Conservation (phyloP, 179 eudicot species). For the Beta lomatogona region DNA sequence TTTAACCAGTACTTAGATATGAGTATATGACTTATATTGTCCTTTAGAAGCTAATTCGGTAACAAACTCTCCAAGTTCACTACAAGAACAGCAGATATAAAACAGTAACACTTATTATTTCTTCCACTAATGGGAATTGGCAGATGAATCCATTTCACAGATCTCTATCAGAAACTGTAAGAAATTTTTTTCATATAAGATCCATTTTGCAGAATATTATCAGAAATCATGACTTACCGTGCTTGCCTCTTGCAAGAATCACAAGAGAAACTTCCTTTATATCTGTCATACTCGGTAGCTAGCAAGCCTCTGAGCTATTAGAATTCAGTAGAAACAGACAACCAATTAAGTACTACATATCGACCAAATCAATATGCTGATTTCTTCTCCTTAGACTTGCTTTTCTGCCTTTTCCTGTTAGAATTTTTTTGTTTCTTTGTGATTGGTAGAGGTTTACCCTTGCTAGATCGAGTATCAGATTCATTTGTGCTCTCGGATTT, state of each 20-base stretch:
- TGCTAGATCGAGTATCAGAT: neutral
- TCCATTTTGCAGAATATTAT: neutral
- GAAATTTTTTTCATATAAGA: neutral
- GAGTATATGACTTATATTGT: too few species aligned
- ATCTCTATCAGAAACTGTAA: neutral
- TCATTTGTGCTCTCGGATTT: neutral
- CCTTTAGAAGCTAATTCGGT: too few species aligned
- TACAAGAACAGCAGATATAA: too few species aligned
- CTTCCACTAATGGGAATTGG: too few species aligned
- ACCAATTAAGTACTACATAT: too few species aligned
- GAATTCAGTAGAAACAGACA: too few species aligned
- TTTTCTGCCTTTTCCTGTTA: conserved; percentile 20
- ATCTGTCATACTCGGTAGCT: neutral
- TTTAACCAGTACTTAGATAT: too few species aligned
- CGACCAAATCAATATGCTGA: conserved; percentile 4
- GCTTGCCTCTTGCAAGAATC: neutral
- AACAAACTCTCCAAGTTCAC: too few species aligned
- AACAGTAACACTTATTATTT: too few species aligned
- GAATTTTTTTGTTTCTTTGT: conserved; percentile 4
- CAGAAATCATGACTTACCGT: neutral
- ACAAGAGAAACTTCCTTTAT: neutral
- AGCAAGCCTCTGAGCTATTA: too few species aligned
- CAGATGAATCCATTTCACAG: too few species aligned
- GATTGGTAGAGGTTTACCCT: conserved; percentile 2
- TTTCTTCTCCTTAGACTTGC: conserved; percentile 26